A percentile compares a stretch with the other conserved stretches of the same genome.
Evolutionary conservation across 73 alveolate genomes (phyloP).

Genomic region (Paramecium sonneborni): DNA sequence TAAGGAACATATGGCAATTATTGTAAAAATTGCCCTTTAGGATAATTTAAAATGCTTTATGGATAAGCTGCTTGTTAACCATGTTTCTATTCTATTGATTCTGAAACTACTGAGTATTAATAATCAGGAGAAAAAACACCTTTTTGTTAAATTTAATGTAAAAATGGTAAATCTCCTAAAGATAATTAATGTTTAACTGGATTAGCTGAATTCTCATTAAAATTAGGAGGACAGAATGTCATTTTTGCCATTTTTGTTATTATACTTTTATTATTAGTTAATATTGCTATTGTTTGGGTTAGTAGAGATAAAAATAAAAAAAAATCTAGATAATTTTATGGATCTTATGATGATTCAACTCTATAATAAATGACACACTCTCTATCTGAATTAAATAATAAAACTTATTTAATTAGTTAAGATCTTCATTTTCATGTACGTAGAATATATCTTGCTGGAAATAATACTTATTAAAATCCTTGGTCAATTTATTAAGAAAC

Average conservation of each 20-base stretch:
- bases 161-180: background rate
- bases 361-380: background rate
- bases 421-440: constrained; percentile 61
- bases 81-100: background rate
- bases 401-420: background rate
- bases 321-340: background rate
- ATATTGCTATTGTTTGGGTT: constrained; percentile 3
- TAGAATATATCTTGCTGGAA: constrained; percentile 53
- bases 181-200: background rate
- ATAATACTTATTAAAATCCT: constrained; percentile 41
- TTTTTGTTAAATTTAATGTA: background rate
- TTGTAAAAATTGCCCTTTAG: background rate
- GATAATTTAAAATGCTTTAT: background rate
- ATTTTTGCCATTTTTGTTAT: background rate
- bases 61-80: background rate
- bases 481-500: constrained; percentile 28
- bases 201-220: background rate
- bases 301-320: background rate
- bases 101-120: background rate
- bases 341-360: background rate
- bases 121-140: background rate
- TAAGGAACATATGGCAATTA: background rate
- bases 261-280: background rate
- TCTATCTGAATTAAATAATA: background rate
- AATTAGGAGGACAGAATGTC: background rate